Conservation (phyloP, 1,139 yeast genomes). For the Geotrichum aggregatum region DNA sequence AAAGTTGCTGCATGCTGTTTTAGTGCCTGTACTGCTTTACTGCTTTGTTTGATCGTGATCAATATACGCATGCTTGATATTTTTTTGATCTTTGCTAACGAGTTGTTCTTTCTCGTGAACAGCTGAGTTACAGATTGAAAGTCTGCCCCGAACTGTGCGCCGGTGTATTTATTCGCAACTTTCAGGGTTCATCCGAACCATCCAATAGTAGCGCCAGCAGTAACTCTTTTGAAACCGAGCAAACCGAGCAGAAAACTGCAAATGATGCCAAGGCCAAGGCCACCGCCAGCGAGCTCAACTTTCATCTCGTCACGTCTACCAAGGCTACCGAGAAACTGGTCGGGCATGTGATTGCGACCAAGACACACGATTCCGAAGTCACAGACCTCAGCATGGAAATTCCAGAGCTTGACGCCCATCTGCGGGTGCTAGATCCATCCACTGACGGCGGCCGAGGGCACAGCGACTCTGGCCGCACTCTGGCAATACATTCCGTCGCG, state of each 20-base stretch:
- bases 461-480: constrained; percentile 63
- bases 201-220: neutral
- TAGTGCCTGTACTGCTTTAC: too few species aligned
- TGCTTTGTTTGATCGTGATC: too few species aligned
- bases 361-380: constrained; percentile 45
- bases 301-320: constrained; percentile 40
- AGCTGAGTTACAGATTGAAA: constrained; percentile 56
- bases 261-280: neutral
- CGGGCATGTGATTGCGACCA: constrained; percentile 83
- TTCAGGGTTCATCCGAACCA: too few species aligned
- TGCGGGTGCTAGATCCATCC: constrained; percentile 30
- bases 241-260: neutral
- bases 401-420: constrained; percentile 42
- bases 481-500: constrained; percentile 81
- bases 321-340: constrained; percentile 58
- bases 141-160: constrained; percentile 87
- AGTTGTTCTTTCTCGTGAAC: neutral
- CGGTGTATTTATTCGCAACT: constrained; percentile 68
- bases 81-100: too few species aligned
- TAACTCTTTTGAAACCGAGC: neutral
- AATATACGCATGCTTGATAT: too few species aligned
- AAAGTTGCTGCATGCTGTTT: too few species aligned
- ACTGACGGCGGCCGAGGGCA: constrained; percentile 55
- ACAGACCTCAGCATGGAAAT: constrained; percentile 65
- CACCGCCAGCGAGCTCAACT: neutral